These are phyloP conservation scores for Ogataea siamensis DNA, from an alignment of 805 yeast genomes.

Conservation along the genomic window DNA sequence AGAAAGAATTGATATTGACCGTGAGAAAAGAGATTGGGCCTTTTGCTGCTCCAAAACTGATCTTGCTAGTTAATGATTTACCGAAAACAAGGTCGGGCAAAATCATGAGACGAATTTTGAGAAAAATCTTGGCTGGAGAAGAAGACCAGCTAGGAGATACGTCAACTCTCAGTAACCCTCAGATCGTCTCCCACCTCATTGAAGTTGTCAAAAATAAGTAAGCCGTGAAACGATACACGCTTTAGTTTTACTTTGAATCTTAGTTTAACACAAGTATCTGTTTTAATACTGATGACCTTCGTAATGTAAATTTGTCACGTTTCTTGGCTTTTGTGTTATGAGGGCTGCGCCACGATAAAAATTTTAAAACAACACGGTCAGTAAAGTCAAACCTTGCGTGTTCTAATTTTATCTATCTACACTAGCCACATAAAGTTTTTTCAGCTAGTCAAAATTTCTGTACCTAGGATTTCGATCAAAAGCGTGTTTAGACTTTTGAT, in stretches of 20 bases:
- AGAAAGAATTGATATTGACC: slow-evolving; percentile 62
- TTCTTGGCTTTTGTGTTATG: not conserved
- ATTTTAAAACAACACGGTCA: slow-evolving; percentile 2
- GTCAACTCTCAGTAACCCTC: slow-evolving; percentile 74
- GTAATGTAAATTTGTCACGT: no score
- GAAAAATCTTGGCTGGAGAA: slow-evolving; percentile 72
- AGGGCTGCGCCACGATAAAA: slow-evolving; percentile 1
- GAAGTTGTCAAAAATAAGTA: slow-evolving; percentile 40
- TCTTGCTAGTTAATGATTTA: slow-evolving; percentile 69
- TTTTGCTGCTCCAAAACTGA: slow-evolving; percentile 79
- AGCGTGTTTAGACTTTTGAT: slow-evolving; percentile 4
- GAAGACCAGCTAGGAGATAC: slow-evolving; percentile 81
- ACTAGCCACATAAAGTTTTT: slow-evolving; percentile 14
- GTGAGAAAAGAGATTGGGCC: slow-evolving; percentile 83
- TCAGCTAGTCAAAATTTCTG: slow-evolving; percentile 10
- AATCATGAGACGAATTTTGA: slow-evolving; percentile 81
- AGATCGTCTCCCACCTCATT: slow-evolving; percentile 65
- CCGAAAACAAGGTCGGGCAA: slow-evolving; percentile 88
- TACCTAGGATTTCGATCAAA: slow-evolving; percentile 4
- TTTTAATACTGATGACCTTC: no score
- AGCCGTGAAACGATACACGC: not conserved
- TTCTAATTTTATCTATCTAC: slow-evolving; percentile 1
- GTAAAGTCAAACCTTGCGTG: not conserved
- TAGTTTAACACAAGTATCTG: no score
- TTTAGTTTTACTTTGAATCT: no score